These are phyloP conservation scores for Cystobasidium ongulense DNA, from an alignment of 768 basidiomycete species.

Conservation along the genomic window DNA sequence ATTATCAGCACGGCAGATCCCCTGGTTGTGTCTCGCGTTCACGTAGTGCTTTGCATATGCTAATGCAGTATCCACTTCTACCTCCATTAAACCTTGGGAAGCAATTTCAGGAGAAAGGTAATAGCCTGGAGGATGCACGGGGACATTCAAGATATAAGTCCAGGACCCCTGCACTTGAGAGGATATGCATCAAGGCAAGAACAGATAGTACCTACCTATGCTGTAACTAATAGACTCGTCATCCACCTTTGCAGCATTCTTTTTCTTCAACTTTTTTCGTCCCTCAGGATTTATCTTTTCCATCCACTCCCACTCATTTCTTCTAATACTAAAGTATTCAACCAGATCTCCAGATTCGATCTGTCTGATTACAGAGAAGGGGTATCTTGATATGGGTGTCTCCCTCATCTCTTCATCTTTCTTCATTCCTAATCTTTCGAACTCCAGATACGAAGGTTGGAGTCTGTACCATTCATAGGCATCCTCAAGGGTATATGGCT, in stretches of 20 bases:
- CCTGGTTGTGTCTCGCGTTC: background rate
- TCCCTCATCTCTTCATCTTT: too few relatives aligned
- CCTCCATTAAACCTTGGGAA: slow-evolving; percentile 1
- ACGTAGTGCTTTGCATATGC: background rate
- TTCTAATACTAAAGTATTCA: background rate
- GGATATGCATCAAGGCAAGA: background rate
- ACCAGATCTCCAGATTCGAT: background rate
- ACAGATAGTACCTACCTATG: background rate
- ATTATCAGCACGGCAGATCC: background rate
- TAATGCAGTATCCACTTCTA: background rate
- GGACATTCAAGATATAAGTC: background rate
- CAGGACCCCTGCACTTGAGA: background rate
- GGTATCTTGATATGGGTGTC: background rate
- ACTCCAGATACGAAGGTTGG: background rate
- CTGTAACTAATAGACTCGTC: background rate
- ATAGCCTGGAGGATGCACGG: background rate
- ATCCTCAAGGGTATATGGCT: background rate
- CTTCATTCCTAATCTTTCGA: too few relatives aligned
- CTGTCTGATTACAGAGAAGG: background rate
- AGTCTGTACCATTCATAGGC: background rate
- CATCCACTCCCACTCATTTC: slow-evolving; percentile 11
- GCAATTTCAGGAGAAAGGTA: background rate
- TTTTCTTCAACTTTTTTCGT: background rate
- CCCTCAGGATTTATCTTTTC: background rate
- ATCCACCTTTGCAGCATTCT: background rate